Percentiles rank a stretch among this genome's conserved stretches.
These are phyloP conservation scores for Podospora tetraspora DNA, from an alignment of 495 filamentous ascomycete species.

Conservation along the genomic window DNA sequence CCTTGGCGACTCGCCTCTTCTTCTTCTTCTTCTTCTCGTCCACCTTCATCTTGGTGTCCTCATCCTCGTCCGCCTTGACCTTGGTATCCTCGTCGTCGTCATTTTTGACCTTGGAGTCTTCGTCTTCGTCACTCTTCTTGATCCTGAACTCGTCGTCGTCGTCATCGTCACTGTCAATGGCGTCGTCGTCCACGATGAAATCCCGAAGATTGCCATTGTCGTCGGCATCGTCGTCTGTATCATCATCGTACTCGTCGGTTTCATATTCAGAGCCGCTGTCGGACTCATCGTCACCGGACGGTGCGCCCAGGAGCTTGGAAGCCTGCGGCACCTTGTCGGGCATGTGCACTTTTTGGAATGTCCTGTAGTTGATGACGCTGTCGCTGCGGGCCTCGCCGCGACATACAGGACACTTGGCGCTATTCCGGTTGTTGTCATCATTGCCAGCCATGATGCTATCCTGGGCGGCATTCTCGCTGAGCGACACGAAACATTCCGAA, in stretches of 20 bases:
- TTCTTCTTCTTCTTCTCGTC: constrained; percentile 10
- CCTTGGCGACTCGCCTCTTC: constrained; percentile 1
- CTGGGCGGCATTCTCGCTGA: constrained; percentile 53
- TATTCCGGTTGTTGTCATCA: constrained; percentile 37
- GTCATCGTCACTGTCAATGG: constrained; percentile 32
- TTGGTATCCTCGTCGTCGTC: constrained; percentile 1
- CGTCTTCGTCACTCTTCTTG: constrained; percentile 31
- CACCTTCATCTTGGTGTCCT: constrained; percentile 21
- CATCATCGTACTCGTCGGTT: constrained; percentile 37
- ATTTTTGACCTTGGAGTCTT: constrained; percentile 12
- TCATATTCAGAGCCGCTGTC: constrained; percentile 34
- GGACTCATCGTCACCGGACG: constrained; percentile 30
- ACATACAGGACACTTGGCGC: constrained; percentile 73
- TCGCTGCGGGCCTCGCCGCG: constrained; percentile 56
- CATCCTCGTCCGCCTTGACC: constrained; percentile 12
- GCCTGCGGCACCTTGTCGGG: constrained; percentile 33
- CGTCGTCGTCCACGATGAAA: constrained; percentile 54
- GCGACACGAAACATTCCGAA: constrained; percentile 67
- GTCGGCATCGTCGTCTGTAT: constrained; percentile 27
- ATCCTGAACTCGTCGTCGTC: constrained; percentile 24
- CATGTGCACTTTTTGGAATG: constrained; percentile 73
- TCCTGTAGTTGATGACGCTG: constrained; percentile 64
- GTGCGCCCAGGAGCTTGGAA: constrained; percentile 9
- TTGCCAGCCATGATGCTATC: constrained; percentile 52
- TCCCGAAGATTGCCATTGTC: constrained; percentile 47